Base-by-base conservation (phyloP, 352 stramenopile genomes). In the Phytophthora hybrid region DNA sequence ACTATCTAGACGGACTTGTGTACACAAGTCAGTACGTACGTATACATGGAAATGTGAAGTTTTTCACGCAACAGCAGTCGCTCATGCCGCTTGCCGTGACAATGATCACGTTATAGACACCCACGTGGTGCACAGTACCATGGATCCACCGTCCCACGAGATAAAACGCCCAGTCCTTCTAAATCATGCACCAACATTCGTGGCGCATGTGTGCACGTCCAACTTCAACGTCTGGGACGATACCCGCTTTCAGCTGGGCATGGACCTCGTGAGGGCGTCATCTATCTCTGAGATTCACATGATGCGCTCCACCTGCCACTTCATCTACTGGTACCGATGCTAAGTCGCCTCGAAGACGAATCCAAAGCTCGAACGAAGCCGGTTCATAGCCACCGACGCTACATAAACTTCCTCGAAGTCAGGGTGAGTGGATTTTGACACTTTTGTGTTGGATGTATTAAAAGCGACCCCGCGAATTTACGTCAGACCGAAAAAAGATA, bases 11-110 rank as follows among this genome's bases (percentile, higher is more conserved):
- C n/a, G n/a, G 52, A 13, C 32, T 67, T 59, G 34, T 55, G 59
- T 19, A 54, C 59, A 31, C 59, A 21, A n/a, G 31, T 5, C 31
- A 67, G 51, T n/a, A 67, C 60, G 2, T 21, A 14, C 49, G 54
- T 69, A 23, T 62, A 52, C 62, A 69, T 69, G 19, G 55, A 18
- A 52, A 68, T 53, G 26, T 69, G 62, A 2, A 61, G 52, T 13
- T 69, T 52, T 16, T 23, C n/a, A n/a, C n/a, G n/a, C n/a, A n/a
- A 56, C 16, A 57, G 52, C 3, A 69, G 52, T 56, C 62, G 62
- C 29, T 69, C 52, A 3, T 37, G 52, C 19, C 52, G 32, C 37
- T 61, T 55, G 51, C 37, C 52, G 34, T 7, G 3, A 47, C n/a
- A 34, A 23, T 6, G 16, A 3, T 13, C 21, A 59, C 26, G 18